These are phyloP conservation scores for Metschnikowia reukaufii DNA, from an alignment of 805 yeast species.

Conservation along the genomic window DNA sequence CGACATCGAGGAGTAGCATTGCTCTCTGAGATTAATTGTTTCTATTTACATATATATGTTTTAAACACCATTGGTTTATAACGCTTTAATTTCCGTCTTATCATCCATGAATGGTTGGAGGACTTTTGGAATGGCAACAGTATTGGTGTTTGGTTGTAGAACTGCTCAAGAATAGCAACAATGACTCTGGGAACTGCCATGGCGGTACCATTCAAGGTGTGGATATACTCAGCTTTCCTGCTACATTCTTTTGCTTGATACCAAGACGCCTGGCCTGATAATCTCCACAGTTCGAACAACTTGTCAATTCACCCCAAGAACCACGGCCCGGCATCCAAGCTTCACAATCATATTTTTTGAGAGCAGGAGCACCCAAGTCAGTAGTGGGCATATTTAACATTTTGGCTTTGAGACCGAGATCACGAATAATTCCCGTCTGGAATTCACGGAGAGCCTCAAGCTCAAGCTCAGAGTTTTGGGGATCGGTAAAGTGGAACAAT, in stretches of 20 bases:
- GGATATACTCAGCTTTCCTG: slow-evolving; percentile 50
- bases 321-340: slow-evolving; percentile 99
- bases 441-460: slow-evolving; percentile 60
- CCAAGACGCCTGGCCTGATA: slow-evolving; percentile 84
- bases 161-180: slow-evolving; percentile 85
- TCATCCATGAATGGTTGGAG: slow-evolving; percentile 74
- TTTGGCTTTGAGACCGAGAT: slow-evolving; percentile 76
- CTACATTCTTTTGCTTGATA: slow-evolving; percentile 50
- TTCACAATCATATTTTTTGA: slow-evolving; percentile 88
- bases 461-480: slow-evolving; percentile 47
- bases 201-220: slow-evolving; percentile 93
- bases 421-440: slow-evolving; percentile 62
- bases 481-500: slow-evolving; percentile 69
- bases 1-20: slow-evolving; percentile 14
- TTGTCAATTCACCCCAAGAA: slow-evolving; percentile 87
- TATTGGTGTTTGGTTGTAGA: slow-evolving; percentile 59
- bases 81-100: slow-evolving; percentile 28
- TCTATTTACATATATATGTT: slow-evolving; percentile 9
- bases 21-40: background rate
- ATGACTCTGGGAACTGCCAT: slow-evolving; percentile 92
- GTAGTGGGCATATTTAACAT: slow-evolving; percentile 85
- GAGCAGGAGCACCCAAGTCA: slow-evolving; percentile 93
- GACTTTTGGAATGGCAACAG: slow-evolving; percentile 64
- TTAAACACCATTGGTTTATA: background rate
- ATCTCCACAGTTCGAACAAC: slow-evolving; percentile 90